phyloP scores from a whole-genome alignment of 768 basidiomycete species.

The Termitomyces sp. region DNA sequence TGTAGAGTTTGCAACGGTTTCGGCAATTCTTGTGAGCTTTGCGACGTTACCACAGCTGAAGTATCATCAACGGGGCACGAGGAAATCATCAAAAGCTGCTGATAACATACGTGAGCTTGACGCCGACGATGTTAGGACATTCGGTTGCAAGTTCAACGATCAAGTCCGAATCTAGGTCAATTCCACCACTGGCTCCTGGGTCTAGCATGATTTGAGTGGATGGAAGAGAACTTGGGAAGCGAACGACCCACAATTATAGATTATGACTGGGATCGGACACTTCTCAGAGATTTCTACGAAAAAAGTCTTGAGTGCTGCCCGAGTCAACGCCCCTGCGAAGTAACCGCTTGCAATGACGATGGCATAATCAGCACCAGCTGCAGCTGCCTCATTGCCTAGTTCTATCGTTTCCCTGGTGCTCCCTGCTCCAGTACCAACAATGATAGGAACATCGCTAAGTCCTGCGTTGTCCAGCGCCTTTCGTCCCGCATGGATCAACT shows the following conservation, averaged over 20 bases:
- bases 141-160: conserved; percentile 76
- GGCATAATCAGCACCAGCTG: conserved; percentile 81
- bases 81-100: neutral
- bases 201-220: conserved; percentile 37
- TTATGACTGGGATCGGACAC: conserved; percentile 83
- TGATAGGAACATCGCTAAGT: conserved; percentile 56
- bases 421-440: conserved; percentile 80
- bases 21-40: conserved; percentile 82
- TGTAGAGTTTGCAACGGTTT: conserved; percentile 51
- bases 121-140: conserved; percentile 77
- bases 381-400: conserved; percentile 72
- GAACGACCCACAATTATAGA: conserved; percentile 77
- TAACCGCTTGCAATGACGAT: conserved; percentile 89
- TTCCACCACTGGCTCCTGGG: conserved; percentile 84
- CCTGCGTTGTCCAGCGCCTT: conserved; percentile 68
- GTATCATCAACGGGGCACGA: neutral
- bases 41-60: conserved; percentile 86
- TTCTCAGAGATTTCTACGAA: conserved; percentile 74
- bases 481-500: conserved; percentile 64
- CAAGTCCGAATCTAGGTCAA: conserved; percentile 88
- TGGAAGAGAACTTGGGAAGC: conserved; percentile 4
- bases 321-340: conserved; percentile 76
- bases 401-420: conserved; percentile 83
- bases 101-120: conserved; percentile 81
- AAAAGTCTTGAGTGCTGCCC: conserved; percentile 71